These are phyloP conservation scores for Mytilinidion resinicola DNA, from an alignment of 495 filamentous ascomycete species.

Conservation along the genomic window DNA sequence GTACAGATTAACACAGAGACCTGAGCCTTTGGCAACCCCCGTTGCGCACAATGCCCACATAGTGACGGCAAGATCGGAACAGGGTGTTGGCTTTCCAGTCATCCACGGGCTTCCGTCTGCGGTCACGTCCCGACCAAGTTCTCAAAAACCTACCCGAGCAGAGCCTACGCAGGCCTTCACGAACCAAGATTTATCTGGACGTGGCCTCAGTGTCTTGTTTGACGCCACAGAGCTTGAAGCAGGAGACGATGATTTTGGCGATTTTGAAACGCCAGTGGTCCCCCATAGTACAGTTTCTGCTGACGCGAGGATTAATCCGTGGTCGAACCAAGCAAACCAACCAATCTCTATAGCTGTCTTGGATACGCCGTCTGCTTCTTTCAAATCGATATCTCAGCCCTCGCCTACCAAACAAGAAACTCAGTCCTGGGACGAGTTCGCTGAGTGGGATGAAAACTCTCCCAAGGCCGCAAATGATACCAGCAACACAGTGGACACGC, in stretches of 20 bases:
- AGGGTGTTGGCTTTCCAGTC: neutral
- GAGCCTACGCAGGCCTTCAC: neutral
- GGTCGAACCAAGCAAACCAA: neutral
- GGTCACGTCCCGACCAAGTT: neutral
- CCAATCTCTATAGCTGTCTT: slow-evolving; percentile 3
- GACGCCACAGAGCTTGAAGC: slow-evolving; percentile 29
- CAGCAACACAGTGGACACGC: neutral
- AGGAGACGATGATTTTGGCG: slow-evolving; percentile 32
- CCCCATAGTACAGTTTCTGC: neutral
- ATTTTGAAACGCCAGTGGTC: slow-evolving; percentile 21
- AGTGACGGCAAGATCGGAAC: neutral
- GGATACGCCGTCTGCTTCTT: neutral
- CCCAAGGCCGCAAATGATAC: slow-evolving; percentile 6
- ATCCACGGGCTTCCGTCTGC: neutral
- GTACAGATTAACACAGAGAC: neutral
- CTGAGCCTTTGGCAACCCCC: neutral
- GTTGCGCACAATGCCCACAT: neutral
- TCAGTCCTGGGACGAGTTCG: slow-evolving; percentile 36
- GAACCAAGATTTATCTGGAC: slow-evolving; percentile 11
- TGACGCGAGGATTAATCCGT: neutral
- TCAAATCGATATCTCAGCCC: neutral
- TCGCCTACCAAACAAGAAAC: slow-evolving; percentile 3
- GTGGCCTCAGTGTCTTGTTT: slow-evolving; percentile 35
- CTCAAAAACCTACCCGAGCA: neutral
- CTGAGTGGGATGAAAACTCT: slow-evolving; percentile 26